Evolutionary conservation across 2,329 filamentous ascomycete genomes (phyloP), one percentile per base, ranked within the genome.

Genomic region (Seiridium cupressi): DNA sequence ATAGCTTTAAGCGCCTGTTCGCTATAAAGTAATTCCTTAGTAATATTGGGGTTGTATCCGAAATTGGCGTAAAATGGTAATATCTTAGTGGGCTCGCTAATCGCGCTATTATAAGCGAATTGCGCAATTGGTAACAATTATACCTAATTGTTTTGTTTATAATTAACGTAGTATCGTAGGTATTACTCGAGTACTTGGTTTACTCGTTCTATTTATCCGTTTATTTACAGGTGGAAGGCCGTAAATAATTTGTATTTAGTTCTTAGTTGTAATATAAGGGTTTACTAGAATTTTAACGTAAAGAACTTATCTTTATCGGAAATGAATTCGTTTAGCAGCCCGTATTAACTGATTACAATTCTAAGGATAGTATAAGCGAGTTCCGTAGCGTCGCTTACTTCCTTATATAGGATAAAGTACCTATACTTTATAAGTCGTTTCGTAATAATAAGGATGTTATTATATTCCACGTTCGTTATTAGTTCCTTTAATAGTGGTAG

Each of bases 241-340:
- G 9, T 5, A 40, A 68, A 5, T 74, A 64, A 69, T 5, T 56
- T 48, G 40, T 11, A 11, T 68, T 64, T 6, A 61, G 5, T 3
- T 65, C n/a, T 4, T 55, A 60, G 18, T 5, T 35, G 4, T 38
- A 3, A 18, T 51, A 31, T 55, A 5, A 55, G n/a, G 13, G 26
- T 47, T 60, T 51, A 53, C 7, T 6, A 60, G 42, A 32, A 18
- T 48, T 40, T 55, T 44, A 44, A 51, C 35, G 36, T 55, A 31
- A 60, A 40, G 11, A 55, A 26, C 53, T 55, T 55, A 4, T 55
- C 36, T 46, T 9, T 40, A 8, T 55, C 51, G 32, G 51, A 54
- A 7, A 38, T 36, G 51, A 54, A 18, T 54, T 31, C 32, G 13
- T 54, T 18, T 55, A 7, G 35, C 4, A 55, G 3, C 2, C 53